Conservation (phyloP, 1,284 basidiomycete genomes). For the Melampsora americana region DNA sequence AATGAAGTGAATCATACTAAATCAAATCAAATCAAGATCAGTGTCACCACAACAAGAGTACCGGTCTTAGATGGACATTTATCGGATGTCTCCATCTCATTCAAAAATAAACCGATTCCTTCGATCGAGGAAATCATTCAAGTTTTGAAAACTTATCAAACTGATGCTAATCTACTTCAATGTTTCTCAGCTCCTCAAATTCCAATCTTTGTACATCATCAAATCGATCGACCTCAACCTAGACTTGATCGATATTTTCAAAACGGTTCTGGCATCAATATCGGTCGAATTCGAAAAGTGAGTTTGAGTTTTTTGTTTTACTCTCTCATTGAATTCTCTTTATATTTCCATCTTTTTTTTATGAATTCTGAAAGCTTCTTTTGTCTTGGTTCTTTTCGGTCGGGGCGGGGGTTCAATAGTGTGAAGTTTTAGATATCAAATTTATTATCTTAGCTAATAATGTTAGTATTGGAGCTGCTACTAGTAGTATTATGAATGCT, state of each 20-base stretch:
- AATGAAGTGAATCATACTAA: constrained; percentile 89
- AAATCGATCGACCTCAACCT: constrained; percentile 89
- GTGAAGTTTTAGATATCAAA: constrained; percentile 61
- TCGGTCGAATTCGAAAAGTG: constrained; percentile 86
- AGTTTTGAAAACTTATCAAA: constrained; percentile 70
- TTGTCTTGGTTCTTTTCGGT: not conserved
- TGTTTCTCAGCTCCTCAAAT: constrained; percentile 82
- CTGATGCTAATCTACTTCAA: constrained; percentile 72
- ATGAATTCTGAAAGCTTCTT: too few relatives aligned
- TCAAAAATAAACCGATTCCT: constrained; percentile 74
- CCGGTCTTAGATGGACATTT: constrained; percentile 90
- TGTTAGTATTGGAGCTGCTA: constrained; percentile 92
- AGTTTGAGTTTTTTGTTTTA: constrained; percentile 48
- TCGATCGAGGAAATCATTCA: constrained; percentile 81
- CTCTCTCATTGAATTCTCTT: not conserved
- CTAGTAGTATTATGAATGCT: constrained; percentile 95
- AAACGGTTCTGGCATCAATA: constrained; percentile 84
- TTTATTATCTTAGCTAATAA: constrained; percentile 94
- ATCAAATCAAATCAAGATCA: constrained; percentile 73
- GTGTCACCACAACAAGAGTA: constrained; percentile 86
- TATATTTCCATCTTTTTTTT: too few relatives aligned
- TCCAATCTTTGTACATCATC: constrained; percentile 88
- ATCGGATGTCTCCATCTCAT: constrained; percentile 81
- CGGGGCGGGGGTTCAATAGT: not conserved
- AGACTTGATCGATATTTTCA: constrained; percentile 86